phyloP scores from a whole-genome alignment of 345 rosid genomes.

The Trapa incisa region DNA sequence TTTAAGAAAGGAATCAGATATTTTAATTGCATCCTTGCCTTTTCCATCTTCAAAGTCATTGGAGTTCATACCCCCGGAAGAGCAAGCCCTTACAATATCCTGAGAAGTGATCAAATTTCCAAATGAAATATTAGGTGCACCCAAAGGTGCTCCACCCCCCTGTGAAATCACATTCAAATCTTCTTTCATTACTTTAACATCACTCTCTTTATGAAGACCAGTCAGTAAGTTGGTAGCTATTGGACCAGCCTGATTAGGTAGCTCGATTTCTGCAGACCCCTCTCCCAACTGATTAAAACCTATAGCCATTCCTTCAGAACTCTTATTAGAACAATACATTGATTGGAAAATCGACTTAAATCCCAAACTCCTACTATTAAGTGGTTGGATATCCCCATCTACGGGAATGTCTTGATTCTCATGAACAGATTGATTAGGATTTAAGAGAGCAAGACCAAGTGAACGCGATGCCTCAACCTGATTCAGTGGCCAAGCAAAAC shows the following conservation, averaged over 20 bases:
- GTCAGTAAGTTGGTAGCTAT: conserved; percentile 29
- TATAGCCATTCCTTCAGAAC: conserved; percentile 15
- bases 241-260: conserved; percentile 16
- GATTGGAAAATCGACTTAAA: conserved; percentile 76
- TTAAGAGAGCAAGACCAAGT: conserved; percentile 24
- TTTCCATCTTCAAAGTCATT: conserved; percentile 12
- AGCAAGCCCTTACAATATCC: conserved; percentile 14
- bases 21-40: conserved; percentile 24
- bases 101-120: conserved; percentile 17
- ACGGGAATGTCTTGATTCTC: conserved; percentile 14
- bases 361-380: conserved; percentile 29
- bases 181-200: conserved; percentile 10
- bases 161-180: conserved; percentile 21
- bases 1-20: conserved; percentile 22
- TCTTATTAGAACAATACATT: conserved; percentile 39
- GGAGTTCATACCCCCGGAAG: conserved; percentile 21
- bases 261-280: conserved; percentile 20
- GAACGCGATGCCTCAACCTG: conserved; percentile 19
- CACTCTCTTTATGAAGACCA: conserved; percentile 22
- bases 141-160: conserved; percentile 18
- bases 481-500: conserved; percentile 33
- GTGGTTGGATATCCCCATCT: conserved; percentile 14
- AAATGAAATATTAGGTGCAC: conserved; percentile 18
- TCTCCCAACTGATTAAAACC: conserved; percentile 14
- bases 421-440: conserved; percentile 13